Percentiles rank a stretch among this genome's conserved stretches.
Evolutionary conservation across 805 yeast species (phyloP).

Genomic region (Metschnikowia kunwiensis): DNA sequence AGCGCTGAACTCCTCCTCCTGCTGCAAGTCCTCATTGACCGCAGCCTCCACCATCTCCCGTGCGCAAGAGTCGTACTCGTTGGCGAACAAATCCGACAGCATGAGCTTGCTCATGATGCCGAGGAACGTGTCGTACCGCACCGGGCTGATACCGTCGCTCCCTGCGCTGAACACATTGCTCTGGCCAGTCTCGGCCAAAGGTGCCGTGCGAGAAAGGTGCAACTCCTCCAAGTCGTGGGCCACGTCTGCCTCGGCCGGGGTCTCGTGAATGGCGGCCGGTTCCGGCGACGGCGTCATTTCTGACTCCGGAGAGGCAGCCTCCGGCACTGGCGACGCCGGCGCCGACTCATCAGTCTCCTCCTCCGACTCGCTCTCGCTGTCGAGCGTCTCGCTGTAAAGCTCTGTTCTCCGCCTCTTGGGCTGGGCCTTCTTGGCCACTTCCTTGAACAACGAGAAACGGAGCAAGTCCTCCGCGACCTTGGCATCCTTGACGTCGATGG

Average conservation of each 20-base stretch:
- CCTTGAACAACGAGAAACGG: conserved; percentile 83
- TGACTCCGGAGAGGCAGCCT: conserved; percentile 14
- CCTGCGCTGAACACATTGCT: conserved; percentile 20
- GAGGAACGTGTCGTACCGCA: conserved; percentile 31
- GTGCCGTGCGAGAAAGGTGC: conserved; percentile 27
- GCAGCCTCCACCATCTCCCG: conserved; percentile 30
- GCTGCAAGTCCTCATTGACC: conserved; percentile 35
- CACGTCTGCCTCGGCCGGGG: conserved; percentile 19
- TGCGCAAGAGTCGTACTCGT: conserved; percentile 31
- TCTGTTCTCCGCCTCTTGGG: conserved; percentile 28
- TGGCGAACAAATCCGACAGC: conserved; percentile 32
- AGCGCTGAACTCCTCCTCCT: conserved; percentile 36
- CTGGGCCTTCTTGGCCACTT: conserved; percentile 43
- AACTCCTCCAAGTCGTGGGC: conserved; percentile 29
- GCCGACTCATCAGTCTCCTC: conserved; percentile 22
- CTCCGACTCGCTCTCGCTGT: conserved; percentile 35
- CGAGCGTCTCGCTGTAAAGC: conserved; percentile 23
- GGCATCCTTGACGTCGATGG: conserved; percentile 76
- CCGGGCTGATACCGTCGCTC: conserved; percentile 27
- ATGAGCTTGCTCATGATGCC: conserved; percentile 31
- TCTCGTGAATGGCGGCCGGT: conserved; percentile 22
- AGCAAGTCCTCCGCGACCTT: conserved; percentile 79
- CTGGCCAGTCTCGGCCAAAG: conserved; percentile 25
- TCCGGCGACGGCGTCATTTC: conserved; percentile 9
- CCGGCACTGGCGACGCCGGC: conserved; percentile 15